Percentiles rank a stretch among this genome's conserved stretches.
Conservation (phyloP, 176 grass and related monocot species). For the Tillandsia fasciculata region DNA sequence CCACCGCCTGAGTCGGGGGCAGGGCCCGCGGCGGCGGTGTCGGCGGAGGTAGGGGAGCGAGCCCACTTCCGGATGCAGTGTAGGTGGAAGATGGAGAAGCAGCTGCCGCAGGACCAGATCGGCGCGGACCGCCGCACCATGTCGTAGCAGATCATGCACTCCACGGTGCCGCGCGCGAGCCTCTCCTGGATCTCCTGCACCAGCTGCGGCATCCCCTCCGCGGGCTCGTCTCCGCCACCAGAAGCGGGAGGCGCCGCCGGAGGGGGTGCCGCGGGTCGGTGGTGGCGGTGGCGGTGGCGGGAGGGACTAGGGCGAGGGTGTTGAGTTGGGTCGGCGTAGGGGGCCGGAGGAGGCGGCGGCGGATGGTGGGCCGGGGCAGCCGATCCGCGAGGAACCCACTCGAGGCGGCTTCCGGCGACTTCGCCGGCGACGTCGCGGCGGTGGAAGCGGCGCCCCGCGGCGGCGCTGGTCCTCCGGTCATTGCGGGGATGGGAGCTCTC, state of each 20-base stretch:
- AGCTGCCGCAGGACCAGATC: slow-evolving; percentile 87
- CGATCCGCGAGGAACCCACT: slow-evolving; percentile 51
- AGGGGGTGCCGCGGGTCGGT: neutral
- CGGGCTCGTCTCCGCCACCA: neutral
- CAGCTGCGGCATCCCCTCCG: slow-evolving; percentile 55
- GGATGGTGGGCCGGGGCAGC: neutral
- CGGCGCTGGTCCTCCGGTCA: slow-evolving; percentile 12
- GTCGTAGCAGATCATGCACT: slow-evolving; percentile 99
- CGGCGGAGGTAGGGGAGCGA: slow-evolving; percentile 64
- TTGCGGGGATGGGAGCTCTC: neutral
- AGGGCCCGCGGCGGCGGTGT: slow-evolving; percentile 1
- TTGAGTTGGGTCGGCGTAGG: neutral
- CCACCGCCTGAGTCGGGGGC: slow-evolving; percentile 6
- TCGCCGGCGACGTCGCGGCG: slow-evolving; percentile 15
- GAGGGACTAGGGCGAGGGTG: neutral
- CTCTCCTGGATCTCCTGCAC: slow-evolving; percentile 97
- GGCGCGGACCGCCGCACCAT: slow-evolving; percentile 75
- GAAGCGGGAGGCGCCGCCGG: neutral
- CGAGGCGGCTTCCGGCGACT: slow-evolving; percentile 12
- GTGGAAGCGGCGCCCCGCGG: slow-evolving; percentile 23
- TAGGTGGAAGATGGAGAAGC: slow-evolving; percentile 95
- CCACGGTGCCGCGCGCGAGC: slow-evolving; percentile 56
- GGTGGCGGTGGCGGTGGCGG: slow-evolving; percentile 5
- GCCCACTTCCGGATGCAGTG: slow-evolving; percentile 91
- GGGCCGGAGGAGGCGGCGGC: neutral